Conservation (phyloP, 108 stramenopile genomes). For the Pseudonitzschia delicatissima region DNA sequence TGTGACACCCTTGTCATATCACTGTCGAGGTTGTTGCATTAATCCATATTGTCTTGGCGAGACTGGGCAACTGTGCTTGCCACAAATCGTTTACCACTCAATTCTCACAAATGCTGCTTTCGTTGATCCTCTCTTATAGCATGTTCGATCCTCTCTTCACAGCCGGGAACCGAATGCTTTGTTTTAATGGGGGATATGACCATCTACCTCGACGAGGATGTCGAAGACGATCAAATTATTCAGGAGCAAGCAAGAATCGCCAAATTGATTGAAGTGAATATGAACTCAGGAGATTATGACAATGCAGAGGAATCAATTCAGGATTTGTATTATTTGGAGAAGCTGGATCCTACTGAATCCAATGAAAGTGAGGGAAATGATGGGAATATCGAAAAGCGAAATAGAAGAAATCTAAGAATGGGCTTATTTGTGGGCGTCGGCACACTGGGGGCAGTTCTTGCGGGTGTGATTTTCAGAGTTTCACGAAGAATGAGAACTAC, state of each 20-base stretch:
- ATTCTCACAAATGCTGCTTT: neutral
- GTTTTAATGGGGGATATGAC: constrained; percentile 27
- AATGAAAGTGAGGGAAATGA: neutral
- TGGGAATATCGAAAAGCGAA: neutral
- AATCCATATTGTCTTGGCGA: neutral
- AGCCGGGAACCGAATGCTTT: constrained; percentile 3
- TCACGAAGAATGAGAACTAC: constrained; percentile 1
- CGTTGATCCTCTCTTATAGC: neutral
- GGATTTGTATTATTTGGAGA: constrained; percentile 24
- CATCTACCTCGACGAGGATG: constrained; percentile 13
- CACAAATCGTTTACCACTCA: no score
- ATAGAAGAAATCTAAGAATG: neutral
- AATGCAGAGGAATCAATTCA: constrained; percentile 5
- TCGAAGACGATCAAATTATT: constrained; percentile 7
- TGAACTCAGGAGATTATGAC: constrained; percentile 23
- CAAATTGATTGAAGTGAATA: constrained; percentile 16
- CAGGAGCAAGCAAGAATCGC: neutral
- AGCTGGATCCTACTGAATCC: neutral
- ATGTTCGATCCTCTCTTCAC: neutral
- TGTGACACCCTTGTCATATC: neutral
- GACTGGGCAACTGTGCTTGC: neutral
- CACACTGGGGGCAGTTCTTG: constrained; percentile 18
- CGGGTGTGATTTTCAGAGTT: constrained; percentile 19
- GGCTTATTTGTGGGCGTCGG: constrained; percentile 19
- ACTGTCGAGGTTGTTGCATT: neutral